Evolutionary conservation across 108 stramenopile genomes (phyloP), one percentile per base, ranked within the genome.

Genomic region (Licmophora abbreviata): DNA sequence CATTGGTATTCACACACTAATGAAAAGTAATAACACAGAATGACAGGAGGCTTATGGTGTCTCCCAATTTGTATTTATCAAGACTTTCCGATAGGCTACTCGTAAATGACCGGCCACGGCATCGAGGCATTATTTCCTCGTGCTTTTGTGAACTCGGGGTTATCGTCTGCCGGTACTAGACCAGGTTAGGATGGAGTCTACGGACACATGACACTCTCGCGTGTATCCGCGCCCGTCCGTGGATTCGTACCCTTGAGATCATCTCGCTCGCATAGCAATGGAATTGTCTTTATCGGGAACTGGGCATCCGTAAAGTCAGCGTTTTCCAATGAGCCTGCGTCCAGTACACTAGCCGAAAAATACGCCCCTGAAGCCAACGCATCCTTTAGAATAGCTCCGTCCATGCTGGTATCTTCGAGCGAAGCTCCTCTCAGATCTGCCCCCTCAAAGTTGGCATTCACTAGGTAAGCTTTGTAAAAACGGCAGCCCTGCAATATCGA

Each of bases 241-340:
- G 91, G 88, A 63, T 97, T 95, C 31, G 79, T 90, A 5, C 92
- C 95, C 56, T 79, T 92, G 28, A 87, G 83, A 70, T 86, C 89
- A 0, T 64, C 65, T 25, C 89, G 51, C 24, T 80, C 69, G 55
- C 89, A 91, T 15, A 91, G 54, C 33, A 64, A 53, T 1, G 72
- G 64, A 26, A 81, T 27, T 2, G 70, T 76, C 55, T 91, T 91
- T 28, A 51, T 34, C 11, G 89, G 90, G 36, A 92, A 71, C 56
- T 77, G 77, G 26, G 85, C 85, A 65, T 87, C 85, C 1, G 90
- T 80, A 64, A 87, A 92, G 46, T 92, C 90, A 15, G 78, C 85
- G 35, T 71, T 71, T 51, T 82, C 81, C 38, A 85, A 37, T 0
- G 62, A 42, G 8, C 40, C 21, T 0, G 64, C 73, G 61, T 92